These are phyloP conservation scores for Lactuca saligna DNA, from an alignment of 129 eudicot species.

Conservation along the genomic window DNA sequence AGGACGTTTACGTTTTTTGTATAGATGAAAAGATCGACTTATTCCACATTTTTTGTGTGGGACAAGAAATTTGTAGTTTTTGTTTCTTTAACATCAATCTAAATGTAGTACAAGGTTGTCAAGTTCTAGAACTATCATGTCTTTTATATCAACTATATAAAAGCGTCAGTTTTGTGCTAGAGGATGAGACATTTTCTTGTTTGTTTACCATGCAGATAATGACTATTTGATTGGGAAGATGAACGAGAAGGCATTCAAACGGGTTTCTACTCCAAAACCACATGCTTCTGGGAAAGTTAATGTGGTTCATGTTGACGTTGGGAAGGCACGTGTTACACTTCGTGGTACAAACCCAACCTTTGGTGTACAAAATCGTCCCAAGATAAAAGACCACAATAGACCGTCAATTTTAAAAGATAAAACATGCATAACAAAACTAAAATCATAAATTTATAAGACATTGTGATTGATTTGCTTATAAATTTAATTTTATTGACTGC, in stretches of 20 bases:
- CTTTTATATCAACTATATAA: background rate
- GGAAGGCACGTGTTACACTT: slow-evolving; percentile 5
- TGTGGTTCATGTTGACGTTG: background rate
- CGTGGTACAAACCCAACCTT: slow-evolving; percentile 13
- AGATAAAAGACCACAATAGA: background rate
- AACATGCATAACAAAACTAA: slow-evolving; percentile 14
- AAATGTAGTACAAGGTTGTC: background rate
- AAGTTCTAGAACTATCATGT: background rate
- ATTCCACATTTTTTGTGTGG: background rate
- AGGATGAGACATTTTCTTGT: background rate
- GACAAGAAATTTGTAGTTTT: background rate
- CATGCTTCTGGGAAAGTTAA: slow-evolving; percentile 9
- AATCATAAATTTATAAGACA: background rate
- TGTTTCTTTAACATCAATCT: background rate
- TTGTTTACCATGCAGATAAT: slow-evolving; percentile 4
- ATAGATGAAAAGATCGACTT: background rate
- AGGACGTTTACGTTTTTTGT: background rate
- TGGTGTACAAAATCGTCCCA: slow-evolving; percentile 11
- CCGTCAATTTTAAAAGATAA: slow-evolving; percentile 4
- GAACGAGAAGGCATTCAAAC: slow-evolving; percentile 24
- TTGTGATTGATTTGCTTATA: background rate
- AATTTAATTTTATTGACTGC: background rate
- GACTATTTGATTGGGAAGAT: slow-evolving; percentile 26
- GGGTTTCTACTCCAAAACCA: slow-evolving; percentile 17
- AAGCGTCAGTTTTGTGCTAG: background rate